Evolutionary conservation across 805 yeast species (phyloP).

Genomic region (Yamadazyma laniorum): DNA sequence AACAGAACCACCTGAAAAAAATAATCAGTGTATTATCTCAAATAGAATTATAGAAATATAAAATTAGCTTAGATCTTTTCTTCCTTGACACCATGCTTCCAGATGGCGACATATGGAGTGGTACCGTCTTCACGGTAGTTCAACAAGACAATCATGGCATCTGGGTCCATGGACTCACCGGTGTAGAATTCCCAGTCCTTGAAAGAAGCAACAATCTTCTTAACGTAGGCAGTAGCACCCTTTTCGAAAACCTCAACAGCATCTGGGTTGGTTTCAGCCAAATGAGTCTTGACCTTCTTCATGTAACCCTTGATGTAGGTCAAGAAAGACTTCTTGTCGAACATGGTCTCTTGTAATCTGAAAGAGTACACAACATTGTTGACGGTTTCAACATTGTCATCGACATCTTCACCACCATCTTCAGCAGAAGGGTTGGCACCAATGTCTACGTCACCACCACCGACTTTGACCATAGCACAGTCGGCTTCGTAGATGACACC

Average conservation of each 20-base stretch:
- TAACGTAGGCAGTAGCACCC: constrained; percentile 95
- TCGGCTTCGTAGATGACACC: constrained; percentile 95
- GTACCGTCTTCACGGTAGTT: constrained; percentile 99
- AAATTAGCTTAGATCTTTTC: constrained; percentile 70
- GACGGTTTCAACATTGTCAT: constrained; percentile 84
- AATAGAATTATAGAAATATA: not conserved
- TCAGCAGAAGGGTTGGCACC: constrained; percentile 99
- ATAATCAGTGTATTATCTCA: not conserved
- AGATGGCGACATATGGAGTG: constrained; percentile 95
- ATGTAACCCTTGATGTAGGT: constrained; percentile 98
- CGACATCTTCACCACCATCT: constrained; percentile 80
- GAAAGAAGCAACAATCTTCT: constrained; percentile 94
- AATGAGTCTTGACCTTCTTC: constrained; percentile 90
- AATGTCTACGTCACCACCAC: constrained; percentile 92
- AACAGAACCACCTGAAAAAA: not conserved
- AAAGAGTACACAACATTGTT: constrained; percentile 98
- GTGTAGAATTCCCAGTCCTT: constrained; percentile 99
- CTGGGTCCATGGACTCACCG: constrained; percentile 99
- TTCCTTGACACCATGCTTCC: constrained; percentile 97
- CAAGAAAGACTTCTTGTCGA: constrained; percentile 97
- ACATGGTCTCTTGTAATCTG: constrained; percentile 93
- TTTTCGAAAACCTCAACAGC: constrained; percentile 86
- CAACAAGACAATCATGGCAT: constrained; percentile 94
- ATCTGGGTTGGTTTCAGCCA: constrained; percentile 89
- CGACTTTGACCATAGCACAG: constrained; percentile 88